Percentiles rank a stretch among this genome's conserved stretches.
Evolutionary conservation across 768 basidiomycete genomes (phyloP).

Genomic region (Tephrocybe sp.): DNA sequence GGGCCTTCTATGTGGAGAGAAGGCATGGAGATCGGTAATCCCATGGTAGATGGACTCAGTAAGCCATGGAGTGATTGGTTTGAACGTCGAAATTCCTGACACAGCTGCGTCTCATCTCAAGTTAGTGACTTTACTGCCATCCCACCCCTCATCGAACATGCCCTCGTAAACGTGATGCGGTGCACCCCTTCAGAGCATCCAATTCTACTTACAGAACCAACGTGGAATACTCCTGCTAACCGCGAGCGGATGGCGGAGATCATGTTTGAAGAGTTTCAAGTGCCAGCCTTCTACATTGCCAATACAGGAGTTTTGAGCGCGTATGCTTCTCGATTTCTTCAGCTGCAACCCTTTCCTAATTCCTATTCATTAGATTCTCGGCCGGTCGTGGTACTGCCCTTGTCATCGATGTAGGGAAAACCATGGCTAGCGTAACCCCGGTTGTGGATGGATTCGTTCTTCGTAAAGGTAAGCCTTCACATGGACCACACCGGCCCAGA

Average conservation of each 20-base stretch:
- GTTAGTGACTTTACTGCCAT: slow-evolving; percentile 79
- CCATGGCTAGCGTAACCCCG: slow-evolving; percentile 87
- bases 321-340: slow-evolving; percentile 41
- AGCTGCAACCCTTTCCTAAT: not conserved
- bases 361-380: slow-evolving; percentile 64
- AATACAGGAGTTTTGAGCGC: slow-evolving; percentile 93
- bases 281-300: slow-evolving; percentile 95
- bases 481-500: not conserved
- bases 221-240: slow-evolving; percentile 94
- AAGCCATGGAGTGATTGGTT: slow-evolving; percentile 23
- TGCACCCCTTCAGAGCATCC: slow-evolving; percentile 84
- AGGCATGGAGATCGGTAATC: slow-evolving; percentile 85
- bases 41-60: slow-evolving; percentile 85
- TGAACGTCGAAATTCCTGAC: not conserved
- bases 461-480: slow-evolving; percentile 66
- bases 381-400: slow-evolving; percentile 97
- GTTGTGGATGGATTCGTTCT: slow-evolving; percentile 98
- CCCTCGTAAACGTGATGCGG: slow-evolving; percentile 72
- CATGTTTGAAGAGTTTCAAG: slow-evolving; percentile 94
- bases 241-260: slow-evolving; percentile 95
- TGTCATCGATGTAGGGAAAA: slow-evolving; percentile 90
- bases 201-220: slow-evolving; percentile 88
- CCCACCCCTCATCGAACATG: slow-evolving; percentile 68
- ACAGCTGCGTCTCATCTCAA: slow-evolving; percentile 22
- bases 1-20: slow-evolving; percentile 88